Conservation (phyloP, 371 early-diverging fungal species). For the Mucor mucedo region DNA sequence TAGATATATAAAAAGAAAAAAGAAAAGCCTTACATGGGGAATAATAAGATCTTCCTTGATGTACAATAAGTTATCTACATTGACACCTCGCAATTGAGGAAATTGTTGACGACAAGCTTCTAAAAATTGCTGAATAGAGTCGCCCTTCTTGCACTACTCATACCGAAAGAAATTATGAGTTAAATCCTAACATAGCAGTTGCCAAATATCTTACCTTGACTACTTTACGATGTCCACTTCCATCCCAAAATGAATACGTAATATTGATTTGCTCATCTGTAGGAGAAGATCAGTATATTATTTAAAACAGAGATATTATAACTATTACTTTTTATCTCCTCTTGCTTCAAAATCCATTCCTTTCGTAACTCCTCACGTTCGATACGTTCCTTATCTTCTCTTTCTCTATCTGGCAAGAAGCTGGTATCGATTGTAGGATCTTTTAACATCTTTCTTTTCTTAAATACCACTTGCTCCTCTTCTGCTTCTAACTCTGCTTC, state of each 20-base stretch:
- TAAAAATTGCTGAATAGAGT: slow-evolving; percentile 86
- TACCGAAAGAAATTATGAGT: too few species aligned
- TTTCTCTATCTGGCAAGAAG: slow-evolving; percentile 91
- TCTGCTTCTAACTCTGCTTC: slow-evolving; percentile 36
- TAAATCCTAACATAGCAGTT: too few species aligned
- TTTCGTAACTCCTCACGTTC: slow-evolving; percentile 64
- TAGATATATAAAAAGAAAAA: neutral
- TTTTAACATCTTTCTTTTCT: slow-evolving; percentile 75
- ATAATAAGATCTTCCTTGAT: slow-evolving; percentile 96
- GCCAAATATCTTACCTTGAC: slow-evolving; percentile 61
- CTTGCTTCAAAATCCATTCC: slow-evolving; percentile 84
- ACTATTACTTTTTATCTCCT: slow-evolving; percentile 67
- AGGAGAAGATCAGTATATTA: slow-evolving; percentile 14
- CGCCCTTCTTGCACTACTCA: slow-evolving; percentile 85
- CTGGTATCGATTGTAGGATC: slow-evolving; percentile 93
- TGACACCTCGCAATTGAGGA: slow-evolving; percentile 79
- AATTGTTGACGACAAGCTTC: slow-evolving; percentile 83
- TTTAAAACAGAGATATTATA: slow-evolving; percentile 1
- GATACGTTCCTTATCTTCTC: slow-evolving; percentile 84
- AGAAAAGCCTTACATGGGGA: slow-evolving; percentile 88
- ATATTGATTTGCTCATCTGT: slow-evolving; percentile 79
- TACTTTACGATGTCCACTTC: slow-evolving; percentile 88
- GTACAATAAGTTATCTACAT: slow-evolving; percentile 89
- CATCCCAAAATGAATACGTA: slow-evolving; percentile 96
- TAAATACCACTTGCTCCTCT: slow-evolving; percentile 32